Base-by-base conservation (phyloP, 306 rosid species). In the Clitoria ternatea region DNA sequence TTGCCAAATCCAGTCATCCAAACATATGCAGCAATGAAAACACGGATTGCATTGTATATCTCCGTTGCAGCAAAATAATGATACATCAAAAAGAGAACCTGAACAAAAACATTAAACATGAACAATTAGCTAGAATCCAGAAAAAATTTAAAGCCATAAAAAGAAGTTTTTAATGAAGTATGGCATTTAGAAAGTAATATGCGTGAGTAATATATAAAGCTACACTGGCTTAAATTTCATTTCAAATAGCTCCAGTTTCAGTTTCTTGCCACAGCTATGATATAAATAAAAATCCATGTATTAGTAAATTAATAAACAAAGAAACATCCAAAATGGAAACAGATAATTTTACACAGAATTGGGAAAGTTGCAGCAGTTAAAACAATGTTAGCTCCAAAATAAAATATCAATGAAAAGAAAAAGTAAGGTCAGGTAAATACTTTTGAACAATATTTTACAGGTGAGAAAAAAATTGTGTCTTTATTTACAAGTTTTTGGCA, bases 1-100 rank as follows among this genome's bases (percentile, higher is more conserved):
- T 95, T 95, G 6, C 97, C 97, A 91, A 95, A 95, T 66, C 99
- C 99, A 73, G 99, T 95, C 97, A 95, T 89, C 97, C 97, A 95
- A 83, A 95, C 97, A 85, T 95, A 95, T 17, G 99, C 99, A 71
- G 99, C 99, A 87, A 95, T 95, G 77, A 95, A 95, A 40, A 95
- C 11, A 42, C 97, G 96, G 19, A 95, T 95, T 61, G 99, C 96
- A 66, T 95, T 95, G 85, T 95, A 95, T 75, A 95, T 95, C 90
- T 95, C 99, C 17, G 85, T 75, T 13, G 97, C 97, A 80, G 97
- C 96, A 79, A 95, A 95, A 85, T 95, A 95, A 78, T 95, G 99
- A 69, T 95, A 95, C 90, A 95, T 85, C 54, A 95, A 74, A 86
- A 95, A 95, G 35, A 95, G 96, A 77, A 91, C 96, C 99, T 95